These are phyloP conservation scores for Albugo laibachii DNA, from an alignment of 352 stramenopile species.

Conservation along the genomic window DNA sequence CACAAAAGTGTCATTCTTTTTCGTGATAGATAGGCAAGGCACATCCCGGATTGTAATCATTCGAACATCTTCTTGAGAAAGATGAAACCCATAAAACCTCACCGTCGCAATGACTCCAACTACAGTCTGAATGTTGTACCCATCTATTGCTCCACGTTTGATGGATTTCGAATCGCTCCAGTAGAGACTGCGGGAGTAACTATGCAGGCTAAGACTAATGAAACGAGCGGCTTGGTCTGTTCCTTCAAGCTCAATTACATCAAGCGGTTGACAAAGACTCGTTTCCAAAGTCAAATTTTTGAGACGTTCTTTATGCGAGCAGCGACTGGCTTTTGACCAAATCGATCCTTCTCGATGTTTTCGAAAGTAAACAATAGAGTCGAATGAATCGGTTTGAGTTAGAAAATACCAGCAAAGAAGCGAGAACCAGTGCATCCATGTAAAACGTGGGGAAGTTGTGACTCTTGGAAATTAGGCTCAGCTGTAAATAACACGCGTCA, in stretches of 20 bases:
- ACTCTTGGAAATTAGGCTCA: too few relatives aligned
- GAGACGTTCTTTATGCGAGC: constrained; percentile 8
- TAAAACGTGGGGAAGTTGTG: too few relatives aligned
- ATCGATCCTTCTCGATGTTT: constrained; percentile 27
- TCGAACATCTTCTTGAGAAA: constrained; percentile 7
- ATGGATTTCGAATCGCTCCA: constrained; percentile 39
- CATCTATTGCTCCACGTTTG: constrained; percentile 9
- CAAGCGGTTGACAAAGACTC: too few relatives aligned
- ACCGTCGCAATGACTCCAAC: constrained; percentile 22
- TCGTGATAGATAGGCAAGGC: constrained; percentile 19
- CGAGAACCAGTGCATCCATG: too few relatives aligned
- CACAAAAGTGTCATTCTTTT: constrained; percentile 17
- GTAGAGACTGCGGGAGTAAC: constrained; percentile 14
- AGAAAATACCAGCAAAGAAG: too few relatives aligned
- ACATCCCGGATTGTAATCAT: constrained; percentile 12
- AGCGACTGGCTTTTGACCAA: constrained; percentile 21
- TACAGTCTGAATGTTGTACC: neutral
- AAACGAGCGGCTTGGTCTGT: constrained; percentile 22
- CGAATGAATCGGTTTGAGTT: too few relatives aligned
- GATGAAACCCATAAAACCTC: constrained; percentile 35
- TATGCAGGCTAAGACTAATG: constrained; percentile 21
- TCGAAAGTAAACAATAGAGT: constrained; percentile 35
- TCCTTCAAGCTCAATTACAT: constrained; percentile 1
- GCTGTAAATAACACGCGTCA: too few relatives aligned
- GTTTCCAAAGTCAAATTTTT: constrained; percentile 8